Evolutionary conservation across 805 yeast species (phyloP).

Genomic region (Ogataea zsoltii): DNA sequence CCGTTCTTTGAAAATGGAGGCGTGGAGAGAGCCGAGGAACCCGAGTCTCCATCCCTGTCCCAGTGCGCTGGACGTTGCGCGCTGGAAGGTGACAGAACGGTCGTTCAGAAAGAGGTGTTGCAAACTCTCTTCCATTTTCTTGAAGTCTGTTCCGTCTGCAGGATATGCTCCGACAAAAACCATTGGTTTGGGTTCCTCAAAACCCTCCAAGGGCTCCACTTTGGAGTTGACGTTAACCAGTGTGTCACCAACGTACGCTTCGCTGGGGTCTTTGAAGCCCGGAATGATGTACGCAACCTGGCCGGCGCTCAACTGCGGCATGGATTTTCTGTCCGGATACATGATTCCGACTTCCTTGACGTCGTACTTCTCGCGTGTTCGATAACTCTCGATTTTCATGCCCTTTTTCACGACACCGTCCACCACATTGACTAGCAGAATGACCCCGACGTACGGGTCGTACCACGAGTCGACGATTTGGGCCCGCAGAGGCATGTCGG

Average conservation of each 20-base stretch:
- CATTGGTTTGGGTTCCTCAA: constrained; percentile 97
- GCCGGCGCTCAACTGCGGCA: constrained; percentile 72
- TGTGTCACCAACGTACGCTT: constrained; percentile 92
- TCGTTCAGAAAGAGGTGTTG: constrained; percentile 88
- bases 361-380: constrained; percentile 74
- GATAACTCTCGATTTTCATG: constrained; percentile 73
- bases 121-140: constrained; percentile 84
- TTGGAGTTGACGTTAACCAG: constrained; percentile 59
- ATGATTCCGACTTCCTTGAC: constrained; percentile 92
- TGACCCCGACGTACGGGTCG: constrained; percentile 89
- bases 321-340: constrained; percentile 83
- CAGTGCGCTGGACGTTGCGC: constrained; percentile 89
- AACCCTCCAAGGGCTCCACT: constrained; percentile 85
- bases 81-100: constrained; percentile 83
- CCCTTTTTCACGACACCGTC: constrained; percentile 82
- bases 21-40: constrained; percentile 90
- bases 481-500: constrained; percentile 58
- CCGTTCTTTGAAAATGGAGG: constrained; percentile 90
- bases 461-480: constrained; percentile 97
- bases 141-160: constrained; percentile 90
- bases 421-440: constrained; percentile 76
- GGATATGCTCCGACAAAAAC: constrained; percentile 98
- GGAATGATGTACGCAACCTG: constrained; percentile 95
- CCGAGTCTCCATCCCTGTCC: constrained; percentile 99
- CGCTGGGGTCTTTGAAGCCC: constrained; percentile 85